Evolutionary conservation across 495 filamentous ascomycete genomes (phyloP), one percentile per base, ranked within the genome.

Genomic region (Parachaetomium inaequale): DNA sequence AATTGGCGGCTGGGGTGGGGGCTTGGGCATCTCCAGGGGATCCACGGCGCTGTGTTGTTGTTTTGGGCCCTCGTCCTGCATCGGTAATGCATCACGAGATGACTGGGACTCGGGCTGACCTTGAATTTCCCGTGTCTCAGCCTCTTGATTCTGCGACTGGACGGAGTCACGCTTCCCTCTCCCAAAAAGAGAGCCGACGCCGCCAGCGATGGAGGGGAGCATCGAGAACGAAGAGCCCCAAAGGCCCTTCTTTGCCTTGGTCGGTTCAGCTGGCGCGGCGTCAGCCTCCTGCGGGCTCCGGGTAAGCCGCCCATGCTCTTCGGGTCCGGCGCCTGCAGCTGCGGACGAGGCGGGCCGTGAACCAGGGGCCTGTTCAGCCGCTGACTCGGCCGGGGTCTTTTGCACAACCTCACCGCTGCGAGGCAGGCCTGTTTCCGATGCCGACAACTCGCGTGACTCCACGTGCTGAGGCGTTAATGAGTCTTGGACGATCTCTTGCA

Each of bases 141-240:
- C 23, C 43, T 63, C 55, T 28, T 26, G 50, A 5, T 36, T 12
- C 51, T 63, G 50, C 40, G 42, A 32, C 23, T 51, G 47, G 34
- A 28, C 45, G 8, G 63, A 42, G 3, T 25, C n/a, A n/a, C 59
- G 59, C 54, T 61, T 66, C 6, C 58, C 62, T 7, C 64, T 53
- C 43, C 63, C 59, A 34, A 68, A 65, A 21, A 68, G 57, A 21
- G 67, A 72, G 0, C 69, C 67, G 8, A 71, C 60, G 14, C 54
- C 54, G 36, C 61, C 65, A 17, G 58, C 23, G 7, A 66, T 54
- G n/a, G 59, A 61, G 42, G 66, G 66, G 1, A 71, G 62, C 23
- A 62, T 58, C 5, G 63, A 57, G 1, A 68, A 52, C 7, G 59
- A 56, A 21, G 66, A 63, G 5, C 62, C 50, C n/a, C 65, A 47